Percentiles rank a stretch among this genome's conserved stretches.
Conservation (phyloP, 2,329 filamentous ascomycete genomes). For the Neofusicoccum cordaticola region DNA sequence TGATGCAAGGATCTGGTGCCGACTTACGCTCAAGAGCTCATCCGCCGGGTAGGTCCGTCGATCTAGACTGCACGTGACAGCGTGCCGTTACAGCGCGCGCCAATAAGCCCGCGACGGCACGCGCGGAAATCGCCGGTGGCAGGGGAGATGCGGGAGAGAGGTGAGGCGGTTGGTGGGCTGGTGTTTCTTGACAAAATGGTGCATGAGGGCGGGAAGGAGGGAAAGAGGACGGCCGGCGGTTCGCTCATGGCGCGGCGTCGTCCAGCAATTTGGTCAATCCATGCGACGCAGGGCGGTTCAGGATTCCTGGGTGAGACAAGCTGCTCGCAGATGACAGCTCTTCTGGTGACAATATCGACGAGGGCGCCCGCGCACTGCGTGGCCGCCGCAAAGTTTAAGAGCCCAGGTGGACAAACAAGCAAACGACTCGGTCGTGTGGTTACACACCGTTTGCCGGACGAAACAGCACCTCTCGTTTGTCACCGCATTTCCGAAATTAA, state of each 20-base stretch:
- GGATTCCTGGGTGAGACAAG: too few species aligned
- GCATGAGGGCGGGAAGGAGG: not conserved
- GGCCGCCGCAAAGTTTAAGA: not conserved
- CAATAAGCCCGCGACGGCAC: not conserved
- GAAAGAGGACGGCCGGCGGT: not conserved
- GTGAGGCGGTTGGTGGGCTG: not conserved
- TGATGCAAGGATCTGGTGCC: not conserved
- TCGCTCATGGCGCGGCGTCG: not conserved
- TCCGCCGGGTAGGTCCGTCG: not conserved
- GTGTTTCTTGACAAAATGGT: not conserved
- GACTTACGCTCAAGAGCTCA: not conserved
- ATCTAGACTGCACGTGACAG: not conserved
- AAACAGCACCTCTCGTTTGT: not conserved
- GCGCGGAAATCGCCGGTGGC: not conserved
- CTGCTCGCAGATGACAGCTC: too few species aligned
- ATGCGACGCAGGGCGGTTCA: too few species aligned
- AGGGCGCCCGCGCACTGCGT: not conserved
- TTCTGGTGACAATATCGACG: too few species aligned
- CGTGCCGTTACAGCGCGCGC: conserved; percentile 10
- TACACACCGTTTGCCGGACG: not conserved
- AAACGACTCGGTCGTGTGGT: not conserved
- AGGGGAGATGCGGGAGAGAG: not conserved
- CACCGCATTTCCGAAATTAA: not conserved
- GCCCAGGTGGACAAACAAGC: not conserved
- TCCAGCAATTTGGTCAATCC: too few species aligned